Evolutionary conservation across 352 stramenopile genomes (phyloP), one percentile per base, ranked within the genome.

Genomic region (Phytophthora agathidicida): DNA sequence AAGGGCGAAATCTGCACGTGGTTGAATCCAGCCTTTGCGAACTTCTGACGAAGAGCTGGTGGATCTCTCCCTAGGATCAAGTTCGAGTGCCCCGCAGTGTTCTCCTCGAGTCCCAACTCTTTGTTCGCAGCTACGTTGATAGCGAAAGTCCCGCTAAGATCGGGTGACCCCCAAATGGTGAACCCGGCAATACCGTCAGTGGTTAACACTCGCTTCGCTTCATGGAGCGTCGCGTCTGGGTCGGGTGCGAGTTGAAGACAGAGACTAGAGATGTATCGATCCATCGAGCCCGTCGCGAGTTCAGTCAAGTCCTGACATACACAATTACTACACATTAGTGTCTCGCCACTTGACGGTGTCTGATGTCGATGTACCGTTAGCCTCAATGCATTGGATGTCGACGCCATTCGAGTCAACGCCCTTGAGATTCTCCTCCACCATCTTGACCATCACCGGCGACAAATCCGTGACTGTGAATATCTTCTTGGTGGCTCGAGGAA

Each of bases 91-190:
- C 70, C 57, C 11, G 3, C 37, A 11, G 60, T 50, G 35, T 46
- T 54, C 20, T 72, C 59, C 23, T 68, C 32, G 16, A 48, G 19
- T n/a, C 67, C 67, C 7, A 78, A 17, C 37, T 77, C 59, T 35
- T 68, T 65, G 36, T 59, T 63, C 8, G 43, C 48, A 1, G 27
- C 54, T 14, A 36, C 23, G 42, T 20, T 49, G 32, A 59, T 57
- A 10, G 16, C 45, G 37, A 85, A 85, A 6, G 64, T 66, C 7
- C 58, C 68, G 37, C 64, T 81, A 26, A 54, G 41, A 38, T 75
- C 74, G 4, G 65, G 71, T 10, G 42, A 56, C 14, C 53, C 75
- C 71, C 75, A 82, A 56, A 85, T 85, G n/a, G 71, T 79, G 45
- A 82, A 82, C 2, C 75, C 72, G 3, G 69, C 75, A 20, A 85